Conservation (phyloP, 805 yeast species). For the Suhomyces tanzawaensis region DNA sequence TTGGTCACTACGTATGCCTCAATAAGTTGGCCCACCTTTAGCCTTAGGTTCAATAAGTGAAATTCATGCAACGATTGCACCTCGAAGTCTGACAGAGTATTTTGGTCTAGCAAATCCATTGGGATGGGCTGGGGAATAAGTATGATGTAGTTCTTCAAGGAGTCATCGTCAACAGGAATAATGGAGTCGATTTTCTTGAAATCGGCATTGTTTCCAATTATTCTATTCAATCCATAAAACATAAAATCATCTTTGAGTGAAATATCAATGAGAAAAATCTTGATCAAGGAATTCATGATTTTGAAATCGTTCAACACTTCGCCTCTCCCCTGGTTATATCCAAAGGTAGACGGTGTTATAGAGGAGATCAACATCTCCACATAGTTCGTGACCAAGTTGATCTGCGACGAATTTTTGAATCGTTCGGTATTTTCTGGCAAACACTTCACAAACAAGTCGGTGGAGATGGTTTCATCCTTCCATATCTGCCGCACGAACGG, state of each 20-base stretch:
- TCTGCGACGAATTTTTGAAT: conserved; percentile 36
- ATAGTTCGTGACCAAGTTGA: conserved; percentile 49
- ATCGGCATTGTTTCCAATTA: conserved; percentile 51
- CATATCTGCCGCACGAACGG: conserved; percentile 19
- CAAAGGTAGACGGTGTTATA: conserved; percentile 31
- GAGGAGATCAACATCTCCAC: conserved; percentile 54
- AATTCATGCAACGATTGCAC: conserved; percentile 39
- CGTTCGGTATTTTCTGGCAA: conserved; percentile 50
- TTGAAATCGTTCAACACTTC: conserved; percentile 1
- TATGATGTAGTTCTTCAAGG: conserved; percentile 20
- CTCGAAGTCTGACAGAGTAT: conserved; percentile 11
- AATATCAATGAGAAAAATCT: conserved; percentile 41
- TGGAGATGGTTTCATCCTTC: conserved; percentile 28
- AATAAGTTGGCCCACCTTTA: conserved; percentile 46
- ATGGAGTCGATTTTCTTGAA: conserved; percentile 40
- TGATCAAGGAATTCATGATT: conserved; percentile 30
- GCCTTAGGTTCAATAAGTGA: conserved; percentile 42
- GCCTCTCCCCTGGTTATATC: conserved; percentile 14
- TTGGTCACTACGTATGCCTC: conserved; percentile 42
- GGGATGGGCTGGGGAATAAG: conserved; percentile 31
- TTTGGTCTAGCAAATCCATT: conserved; percentile 11
- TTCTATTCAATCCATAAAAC: conserved; percentile 53
- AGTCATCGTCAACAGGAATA: conserved; percentile 32
- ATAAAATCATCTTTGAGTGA: conserved; percentile 40
- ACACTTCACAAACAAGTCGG: conserved; percentile 35